Evolutionary conservation across 495 filamentous ascomycete species (phyloP).

Genomic region (Poronia punctata): DNA sequence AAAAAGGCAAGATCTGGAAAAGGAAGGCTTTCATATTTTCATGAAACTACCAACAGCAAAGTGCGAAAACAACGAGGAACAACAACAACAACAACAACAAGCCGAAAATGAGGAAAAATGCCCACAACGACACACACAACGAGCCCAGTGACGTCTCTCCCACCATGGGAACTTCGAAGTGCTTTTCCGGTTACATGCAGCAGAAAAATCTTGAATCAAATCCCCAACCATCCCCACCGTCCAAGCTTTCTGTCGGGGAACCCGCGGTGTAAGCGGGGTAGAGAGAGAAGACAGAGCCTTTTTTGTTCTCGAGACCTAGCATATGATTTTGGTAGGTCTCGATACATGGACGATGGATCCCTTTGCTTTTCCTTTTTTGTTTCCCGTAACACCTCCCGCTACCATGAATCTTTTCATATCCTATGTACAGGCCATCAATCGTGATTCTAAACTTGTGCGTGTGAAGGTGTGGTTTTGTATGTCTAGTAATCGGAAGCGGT

Average conservation of each 20-base stretch:
- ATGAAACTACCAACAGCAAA: too few relatives aligned
- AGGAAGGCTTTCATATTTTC: too few relatives aligned
- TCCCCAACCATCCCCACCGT: constrained; percentile 15
- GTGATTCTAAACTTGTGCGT: neutral
- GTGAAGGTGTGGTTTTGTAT: neutral
- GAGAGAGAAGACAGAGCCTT: constrained; percentile 58
- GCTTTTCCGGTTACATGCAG: constrained; percentile 11
- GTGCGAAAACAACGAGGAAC: neutral
- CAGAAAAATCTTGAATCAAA: constrained; percentile 1
- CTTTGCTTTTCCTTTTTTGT: constrained; percentile 12
- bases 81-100: neutral
- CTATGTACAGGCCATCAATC: neutral
- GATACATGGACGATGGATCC: constrained; percentile 44
- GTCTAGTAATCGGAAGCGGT: too few relatives aligned
- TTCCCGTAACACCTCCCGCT: constrained; percentile 2
- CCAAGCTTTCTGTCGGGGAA: constrained; percentile 44
- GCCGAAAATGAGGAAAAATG: constrained; percentile 5
- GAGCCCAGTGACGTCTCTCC: constrained; percentile 44
- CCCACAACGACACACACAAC: constrained; percentile 9
- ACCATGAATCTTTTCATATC: neutral
- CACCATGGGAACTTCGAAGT: constrained; percentile 29
- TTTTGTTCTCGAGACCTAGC: constrained; percentile 12
- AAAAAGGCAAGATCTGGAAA: too few relatives aligned
- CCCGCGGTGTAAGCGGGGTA: constrained; percentile 32
- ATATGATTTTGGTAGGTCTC: constrained; percentile 25